These are phyloP conservation scores for Plectosphaerella sp. DNA, from an alignment of 2,329 filamentous ascomycete species.

Conservation along the genomic window DNA sequence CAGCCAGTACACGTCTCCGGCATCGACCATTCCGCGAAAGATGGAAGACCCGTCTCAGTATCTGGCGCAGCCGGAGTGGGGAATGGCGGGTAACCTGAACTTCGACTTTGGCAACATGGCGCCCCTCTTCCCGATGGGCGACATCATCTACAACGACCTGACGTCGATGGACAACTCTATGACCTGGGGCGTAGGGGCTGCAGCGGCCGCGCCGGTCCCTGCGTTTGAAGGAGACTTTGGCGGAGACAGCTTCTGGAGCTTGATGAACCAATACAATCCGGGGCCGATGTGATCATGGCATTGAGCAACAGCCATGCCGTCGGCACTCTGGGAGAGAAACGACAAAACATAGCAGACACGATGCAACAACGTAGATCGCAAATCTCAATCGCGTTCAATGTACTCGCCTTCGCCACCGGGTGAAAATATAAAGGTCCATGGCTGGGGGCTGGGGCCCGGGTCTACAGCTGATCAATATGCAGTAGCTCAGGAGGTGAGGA, in stretches of 20 bases:
- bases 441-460: no score
- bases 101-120: conserved; percentile 48
- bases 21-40: not conserved
- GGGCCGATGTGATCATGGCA: conserved; percentile 7
- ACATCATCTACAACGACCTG: conserved; percentile 54
- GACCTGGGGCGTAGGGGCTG: conserved; percentile 13
- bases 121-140: conserved; percentile 52
- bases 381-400: no score
- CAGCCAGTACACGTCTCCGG: conserved; percentile 1
- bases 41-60: not conserved
- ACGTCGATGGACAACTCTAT: conserved; percentile 31
- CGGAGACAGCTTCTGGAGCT: conserved; percentile 51
- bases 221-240: conserved; percentile 50
- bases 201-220: conserved; percentile 12
- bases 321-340: no score
- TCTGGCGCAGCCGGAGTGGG: not conserved
- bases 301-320: not conserved
- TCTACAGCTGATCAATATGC: no score
- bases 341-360: no score
- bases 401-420: no score
- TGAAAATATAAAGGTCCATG: no score
- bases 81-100: conserved; percentile 11
- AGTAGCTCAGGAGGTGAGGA: no score
- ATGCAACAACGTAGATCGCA: no score
- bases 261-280: conserved; percentile 45